Conservation (phyloP, 148 eudicot species). For the Persicaria maculosa region DNA sequence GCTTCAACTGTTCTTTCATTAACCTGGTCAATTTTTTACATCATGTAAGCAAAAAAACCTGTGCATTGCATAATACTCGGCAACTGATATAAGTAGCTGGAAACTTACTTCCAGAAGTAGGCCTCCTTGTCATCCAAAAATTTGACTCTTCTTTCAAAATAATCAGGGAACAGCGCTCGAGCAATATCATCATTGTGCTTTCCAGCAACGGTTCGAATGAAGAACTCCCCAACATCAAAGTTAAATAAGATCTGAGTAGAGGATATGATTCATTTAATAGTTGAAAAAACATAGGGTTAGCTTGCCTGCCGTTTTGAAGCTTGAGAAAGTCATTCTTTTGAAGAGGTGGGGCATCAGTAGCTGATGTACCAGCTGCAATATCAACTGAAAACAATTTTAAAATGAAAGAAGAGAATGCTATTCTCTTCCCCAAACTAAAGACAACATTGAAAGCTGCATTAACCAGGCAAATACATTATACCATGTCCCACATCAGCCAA, state of each 20-base stretch:
- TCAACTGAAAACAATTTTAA: neutral
- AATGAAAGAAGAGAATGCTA: neutral
- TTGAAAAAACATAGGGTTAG: neutral
- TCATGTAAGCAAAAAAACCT: neutral
- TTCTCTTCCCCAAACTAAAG: neutral
- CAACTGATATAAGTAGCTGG: neutral
- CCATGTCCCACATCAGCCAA: neutral
- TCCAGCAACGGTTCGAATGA: slow-evolving; percentile 63
- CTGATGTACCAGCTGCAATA: slow-evolving; percentile 66
- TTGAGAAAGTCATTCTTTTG: slow-evolving; percentile 72
- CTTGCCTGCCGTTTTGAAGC: slow-evolving; percentile 97
- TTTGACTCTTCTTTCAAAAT: slow-evolving; percentile 54
- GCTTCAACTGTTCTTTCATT: slow-evolving; percentile 57
- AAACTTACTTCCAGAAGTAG: slow-evolving; percentile 57
- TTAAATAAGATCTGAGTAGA: neutral
- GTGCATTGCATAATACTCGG: neutral
- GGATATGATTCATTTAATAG: neutral
- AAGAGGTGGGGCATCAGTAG: slow-evolving; percentile 37
- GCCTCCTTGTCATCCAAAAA: slow-evolving; percentile 75
- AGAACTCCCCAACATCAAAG: slow-evolving; percentile 44
- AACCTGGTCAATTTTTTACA: slow-evolving; percentile 30
- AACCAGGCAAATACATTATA: neutral
- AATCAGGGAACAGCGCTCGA: slow-evolving; percentile 62
- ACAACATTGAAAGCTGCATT: neutral
- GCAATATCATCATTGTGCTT: slow-evolving; percentile 84